Percentiles rank a stretch among this genome's conserved stretches.
Evolutionary conservation across 257 asterid species (phyloP).

Genomic region (Nicotiana attenuata): DNA sequence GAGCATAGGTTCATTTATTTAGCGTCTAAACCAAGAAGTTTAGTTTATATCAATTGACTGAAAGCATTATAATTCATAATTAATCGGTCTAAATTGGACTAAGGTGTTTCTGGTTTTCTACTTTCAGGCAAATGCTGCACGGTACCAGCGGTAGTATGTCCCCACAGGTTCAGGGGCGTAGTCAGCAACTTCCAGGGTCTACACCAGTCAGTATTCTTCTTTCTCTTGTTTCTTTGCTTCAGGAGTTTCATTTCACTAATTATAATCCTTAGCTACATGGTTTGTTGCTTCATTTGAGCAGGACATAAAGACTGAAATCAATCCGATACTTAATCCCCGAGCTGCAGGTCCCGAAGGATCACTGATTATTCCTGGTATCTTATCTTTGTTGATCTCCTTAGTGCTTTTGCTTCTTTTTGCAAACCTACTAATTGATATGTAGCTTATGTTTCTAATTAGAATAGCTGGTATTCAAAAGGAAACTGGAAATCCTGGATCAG

Average conservation of each 20-base stretch:
- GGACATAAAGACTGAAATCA: slow-evolving; percentile 91
- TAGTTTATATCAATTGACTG: background rate
- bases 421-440: background rate
- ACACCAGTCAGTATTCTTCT: slow-evolving; percentile 56
- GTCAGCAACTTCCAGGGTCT: slow-evolving; percentile 94
- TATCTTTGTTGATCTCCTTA: background rate
- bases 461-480: background rate
- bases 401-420: background rate
- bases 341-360: slow-evolving; percentile 86
- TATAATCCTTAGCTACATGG: background rate
- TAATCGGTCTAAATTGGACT: background rate
- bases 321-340: slow-evolving; percentile 74
- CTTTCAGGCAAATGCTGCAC: slow-evolving; percentile 76
- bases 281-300: slow-evolving; percentile 22
- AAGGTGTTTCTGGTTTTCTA: slow-evolving; percentile 4
- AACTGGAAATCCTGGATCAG: background rate
- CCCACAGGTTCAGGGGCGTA: slow-evolving; percentile 83
- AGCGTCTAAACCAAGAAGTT: background rate
- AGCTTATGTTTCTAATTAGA: background rate
- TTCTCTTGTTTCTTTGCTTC: slow-evolving; percentile 10
- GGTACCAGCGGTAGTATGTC: slow-evolving; percentile 83
- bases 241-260: background rate
- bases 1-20: background rate
- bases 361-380: slow-evolving; percentile 71
- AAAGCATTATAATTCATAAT: background rate